phyloP scores from a whole-genome alignment of 2,329 filamentous ascomycete species.

The Aspergillus novofumigatus region DNA sequence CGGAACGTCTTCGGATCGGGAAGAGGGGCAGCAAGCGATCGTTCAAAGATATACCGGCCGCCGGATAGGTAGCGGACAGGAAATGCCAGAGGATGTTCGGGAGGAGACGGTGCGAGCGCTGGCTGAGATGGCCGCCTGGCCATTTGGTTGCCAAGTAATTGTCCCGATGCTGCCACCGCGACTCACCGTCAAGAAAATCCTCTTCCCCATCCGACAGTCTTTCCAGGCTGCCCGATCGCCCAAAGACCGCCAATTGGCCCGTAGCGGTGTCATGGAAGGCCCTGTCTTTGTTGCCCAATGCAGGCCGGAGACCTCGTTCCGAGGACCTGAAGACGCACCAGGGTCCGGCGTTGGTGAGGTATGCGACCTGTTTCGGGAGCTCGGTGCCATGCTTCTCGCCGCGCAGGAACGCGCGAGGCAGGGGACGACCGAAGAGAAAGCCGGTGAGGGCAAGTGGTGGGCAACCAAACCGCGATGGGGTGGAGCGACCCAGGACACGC shows the following conservation, averaged over 20 bases:
- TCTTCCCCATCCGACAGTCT: conserved; percentile 55
- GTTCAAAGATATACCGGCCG: conserved; percentile 52
- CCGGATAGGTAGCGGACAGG: conserved; percentile 52
- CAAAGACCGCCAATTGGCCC: conserved; percentile 48
- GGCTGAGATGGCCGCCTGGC: conserved; percentile 55
- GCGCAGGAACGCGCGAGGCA: conserved; percentile 59
- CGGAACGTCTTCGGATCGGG: neutral
- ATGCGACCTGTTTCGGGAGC: conserved; percentile 55
- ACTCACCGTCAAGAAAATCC: conserved; percentile 47
- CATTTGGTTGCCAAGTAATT: conserved; percentile 53
- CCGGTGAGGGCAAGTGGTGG: conserved; percentile 60
- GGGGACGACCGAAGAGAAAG: conserved; percentile 46
- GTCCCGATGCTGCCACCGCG: conserved; percentile 45
- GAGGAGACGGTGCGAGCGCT: conserved; percentile 54
- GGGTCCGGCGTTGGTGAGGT: conserved; percentile 35
- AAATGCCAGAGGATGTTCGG: conserved; percentile 58
- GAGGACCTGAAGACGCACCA: conserved; percentile 23
- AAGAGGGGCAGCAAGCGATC: conserved; percentile 7
- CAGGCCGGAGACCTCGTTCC: conserved; percentile 53
- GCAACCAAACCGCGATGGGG: conserved; percentile 54
- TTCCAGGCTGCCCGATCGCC: conserved; percentile 53
- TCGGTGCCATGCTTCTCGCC: conserved; percentile 54
- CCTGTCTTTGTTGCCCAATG: conserved; percentile 55
- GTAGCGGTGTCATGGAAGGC: conserved; percentile 54
- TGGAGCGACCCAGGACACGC: conserved; percentile 40